Evolutionary conservation across 2,329 filamentous ascomycete genomes (phyloP), one percentile per base, ranked within the genome.

Genomic region (Pseudogymnoascus sp.): DNA sequence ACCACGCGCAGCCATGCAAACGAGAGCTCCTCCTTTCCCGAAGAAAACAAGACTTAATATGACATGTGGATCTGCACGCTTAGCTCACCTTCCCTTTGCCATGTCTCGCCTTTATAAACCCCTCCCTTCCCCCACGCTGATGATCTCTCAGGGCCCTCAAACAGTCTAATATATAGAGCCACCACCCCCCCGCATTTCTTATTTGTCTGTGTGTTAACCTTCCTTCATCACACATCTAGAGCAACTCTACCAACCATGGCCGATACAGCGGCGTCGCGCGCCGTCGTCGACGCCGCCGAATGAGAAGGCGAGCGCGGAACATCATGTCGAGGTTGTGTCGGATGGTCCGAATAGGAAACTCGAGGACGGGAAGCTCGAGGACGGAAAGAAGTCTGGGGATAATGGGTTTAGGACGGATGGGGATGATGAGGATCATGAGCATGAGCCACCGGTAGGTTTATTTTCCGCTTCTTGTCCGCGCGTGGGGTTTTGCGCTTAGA

Each of bases 391-490:
- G 68, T 78, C 78, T 65, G 79, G 82, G 65, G 79, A 80, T 63
- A 68, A 76, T 67, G 78, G 77, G 23, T 65, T 79, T 2, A 72
- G 77, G 14, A 78, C 76, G 4, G 75, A 79, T 63, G 78, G 76
- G 23, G 78, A 82, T 67, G 79, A 76, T 35, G 75, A 76, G 59
- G 75, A 78, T 62, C 78, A 80, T 69, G 78, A 79, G 60, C 75
- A 76, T 65, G 77, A 80, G 65, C 75, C 76, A 60, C 75, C 77
- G 21, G 79, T 80, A 71, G 63, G 73, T 68, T 23, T 59, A 21
- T 16, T 31, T 16, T 37, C 16, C n/a, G 21, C n/a, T 12, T 40
- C 33, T 59, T 59, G 18, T 9, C 21, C 8, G 55, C 2, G 14
- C 14, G 16, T 28, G n/a, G 8, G 9, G 9, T 49, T 8, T n/a